phyloP scores from a whole-genome alignment of 257 asterid genomes.

The Pogostemon cablin region DNA sequence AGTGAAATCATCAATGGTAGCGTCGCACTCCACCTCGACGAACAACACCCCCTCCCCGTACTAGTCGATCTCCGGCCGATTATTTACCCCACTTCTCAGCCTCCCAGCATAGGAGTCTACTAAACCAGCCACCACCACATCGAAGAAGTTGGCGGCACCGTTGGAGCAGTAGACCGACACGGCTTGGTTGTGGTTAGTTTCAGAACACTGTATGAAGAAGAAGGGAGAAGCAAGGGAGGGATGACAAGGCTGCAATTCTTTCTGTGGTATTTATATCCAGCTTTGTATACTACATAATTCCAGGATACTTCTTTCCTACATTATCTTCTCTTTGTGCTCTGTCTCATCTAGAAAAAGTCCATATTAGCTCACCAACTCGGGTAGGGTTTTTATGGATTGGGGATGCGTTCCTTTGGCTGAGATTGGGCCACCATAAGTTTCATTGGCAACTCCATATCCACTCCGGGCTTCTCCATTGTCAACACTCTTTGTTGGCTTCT shows the following conservation, averaged over 20 bases:
- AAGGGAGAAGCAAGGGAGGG: conserved; percentile 54
- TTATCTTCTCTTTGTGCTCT: conserved; percentile 48
- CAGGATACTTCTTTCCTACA: conserved; percentile 51
- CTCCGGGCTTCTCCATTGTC: conserved; percentile 54
- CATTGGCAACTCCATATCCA: conserved; percentile 51
- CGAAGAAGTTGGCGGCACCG: conserved; percentile 46
- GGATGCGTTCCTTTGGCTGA: conserved; percentile 52
- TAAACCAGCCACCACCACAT: conserved; percentile 47
- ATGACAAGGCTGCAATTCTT: conserved; percentile 64
- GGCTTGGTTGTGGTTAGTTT: conserved; percentile 41
- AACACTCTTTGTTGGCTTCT: conserved; percentile 47
- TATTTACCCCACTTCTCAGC: conserved; percentile 42
- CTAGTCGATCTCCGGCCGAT: conserved; percentile 60
- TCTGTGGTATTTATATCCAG: conserved; percentile 45
- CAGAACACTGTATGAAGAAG: conserved; percentile 70
- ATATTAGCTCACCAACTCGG: conserved; percentile 54
- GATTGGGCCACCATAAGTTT: conserved; percentile 56
- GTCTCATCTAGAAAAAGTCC: conserved; percentile 45
- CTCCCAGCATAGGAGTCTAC: conserved; percentile 68
- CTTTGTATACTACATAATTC: conserved; percentile 64
- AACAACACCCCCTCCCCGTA: conserved; percentile 62
- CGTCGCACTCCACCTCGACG: conserved; percentile 66
- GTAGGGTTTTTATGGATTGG: conserved; percentile 60
- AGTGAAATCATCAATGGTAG: conserved; percentile 50
- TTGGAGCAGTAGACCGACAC: conserved; percentile 51